Evolutionary conservation across 2,329 filamentous ascomycete species (phyloP).

Genomic region (Drechslerella dactyloides): DNA sequence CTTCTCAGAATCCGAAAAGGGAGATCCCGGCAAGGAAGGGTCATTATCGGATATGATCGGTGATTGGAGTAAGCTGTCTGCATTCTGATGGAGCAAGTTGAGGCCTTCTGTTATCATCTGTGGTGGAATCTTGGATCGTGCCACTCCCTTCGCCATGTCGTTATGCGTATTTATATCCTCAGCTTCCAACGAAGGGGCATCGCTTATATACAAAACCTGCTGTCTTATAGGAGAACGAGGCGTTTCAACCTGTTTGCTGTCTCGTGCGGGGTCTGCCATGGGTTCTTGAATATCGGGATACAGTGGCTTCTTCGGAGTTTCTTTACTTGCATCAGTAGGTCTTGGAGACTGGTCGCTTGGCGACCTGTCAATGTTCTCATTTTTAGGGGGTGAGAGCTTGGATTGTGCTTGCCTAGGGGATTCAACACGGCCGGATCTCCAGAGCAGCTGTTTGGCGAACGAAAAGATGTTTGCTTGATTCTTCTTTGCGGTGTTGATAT

Average conservation of each 20-base stretch:
- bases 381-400: constrained; percentile 1
- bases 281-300: constrained; percentile 21
- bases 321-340: not conserved
- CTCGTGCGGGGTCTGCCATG: not conserved
- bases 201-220: too few relatives aligned
- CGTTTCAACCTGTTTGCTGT: not conserved
- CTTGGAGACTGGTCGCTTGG: not conserved
- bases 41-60: constrained; percentile 33
- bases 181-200: too few relatives aligned
- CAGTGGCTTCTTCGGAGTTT: not conserved
- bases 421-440: constrained; percentile 33
- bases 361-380: not conserved
- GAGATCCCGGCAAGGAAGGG: constrained; percentile 29
- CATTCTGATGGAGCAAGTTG: constrained; percentile 27
- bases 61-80: constrained; percentile 26
- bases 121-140: constrained; percentile 28
- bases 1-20: constrained; percentile 20
- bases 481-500: constrained; percentile 25
- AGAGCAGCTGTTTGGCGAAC: constrained; percentile 38
- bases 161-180: too few relatives aligned
- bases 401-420: constrained; percentile 18
- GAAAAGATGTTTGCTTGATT: constrained; percentile 40
- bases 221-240: not conserved
- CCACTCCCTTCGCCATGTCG: constrained; percentile 26
- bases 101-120: constrained; percentile 30